Base-by-base conservation (phyloP, 192 early-diverging fungal genomes). In the Linnemannia zychae region DNA sequence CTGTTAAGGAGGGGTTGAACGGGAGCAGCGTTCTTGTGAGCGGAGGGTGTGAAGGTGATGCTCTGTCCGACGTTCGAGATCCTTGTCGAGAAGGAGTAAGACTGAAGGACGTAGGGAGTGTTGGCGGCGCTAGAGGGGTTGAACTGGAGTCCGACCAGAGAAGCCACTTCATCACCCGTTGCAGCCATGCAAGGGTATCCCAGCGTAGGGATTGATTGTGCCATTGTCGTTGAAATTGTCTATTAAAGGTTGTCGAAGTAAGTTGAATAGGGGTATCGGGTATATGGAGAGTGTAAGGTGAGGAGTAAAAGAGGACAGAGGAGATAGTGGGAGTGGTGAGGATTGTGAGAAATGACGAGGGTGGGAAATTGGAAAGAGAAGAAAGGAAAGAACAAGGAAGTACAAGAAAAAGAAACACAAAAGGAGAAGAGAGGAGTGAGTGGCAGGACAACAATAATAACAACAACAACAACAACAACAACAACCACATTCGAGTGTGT, bases 131-230 rank as follows among this genome's bases (percentile, higher is more conserved):
- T n/a, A n/a, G 72, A 12, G 38, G 67, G 17, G 67, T 37, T 44
- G 47, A 68, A 77, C 33, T 72, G 63, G 48, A 85, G 83, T 17
- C 83, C 83, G 24, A 79, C 83, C 49, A 85, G 69, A 17, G 69
- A 57, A 24, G 76, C 47, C 12, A 69, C 48, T 28, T 20, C 40
- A 18, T 76, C 40, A 13, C 57, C 57, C 3, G 52, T 53, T 7
- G 73, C 67, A 9, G 83, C 83, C 24, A 85, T 44, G 31, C 83
- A 85, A n/a, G 83, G 83, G 65, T 79, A 85, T 76, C 83, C 83
- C 63, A 85, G 74, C 20, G 71, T 53, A 7, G 78, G 74, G 71
- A 76, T 57, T 63, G 57, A 63, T 63, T 33, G 57, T 63, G 57
- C 57, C 57, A 63, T 63, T 60, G 53, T 6, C 31, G 50, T 17